Percentiles rank a stretch among this genome's conserved stretches.
phyloP scores from a whole-genome alignment of 2,329 filamentous ascomycete species.

The Gyromitra esculenta region DNA sequence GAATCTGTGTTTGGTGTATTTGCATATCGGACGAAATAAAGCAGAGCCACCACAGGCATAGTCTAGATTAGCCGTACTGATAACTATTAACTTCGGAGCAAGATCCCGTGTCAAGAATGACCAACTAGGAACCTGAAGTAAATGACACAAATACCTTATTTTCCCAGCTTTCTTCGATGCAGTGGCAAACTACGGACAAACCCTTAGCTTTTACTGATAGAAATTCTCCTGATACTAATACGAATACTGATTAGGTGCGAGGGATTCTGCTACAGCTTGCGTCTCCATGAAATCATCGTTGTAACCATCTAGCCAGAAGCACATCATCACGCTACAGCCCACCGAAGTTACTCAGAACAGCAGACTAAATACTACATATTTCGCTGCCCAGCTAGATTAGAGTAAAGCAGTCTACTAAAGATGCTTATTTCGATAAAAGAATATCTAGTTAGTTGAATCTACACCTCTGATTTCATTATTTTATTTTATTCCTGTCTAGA shows the following conservation, averaged over 20 bases:
- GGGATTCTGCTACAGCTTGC: background rate
- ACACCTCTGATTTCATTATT: background rate
- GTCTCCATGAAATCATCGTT: background rate
- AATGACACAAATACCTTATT: constrained; percentile 1
- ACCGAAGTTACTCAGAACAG: background rate
- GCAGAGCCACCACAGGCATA: background rate
- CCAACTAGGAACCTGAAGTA: background rate
- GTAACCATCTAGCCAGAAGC: background rate
- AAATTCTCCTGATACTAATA: constrained; percentile 7
- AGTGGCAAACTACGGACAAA: background rate
- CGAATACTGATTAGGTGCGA: background rate
- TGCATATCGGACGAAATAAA: background rate
- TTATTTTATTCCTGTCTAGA: background rate
- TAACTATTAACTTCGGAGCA: constrained; percentile 20
- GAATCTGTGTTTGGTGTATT: background rate
- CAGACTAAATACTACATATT: background rate
- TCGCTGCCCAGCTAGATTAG: background rate
- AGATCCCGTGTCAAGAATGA: background rate
- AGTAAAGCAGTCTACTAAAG: background rate
- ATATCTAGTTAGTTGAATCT: background rate
- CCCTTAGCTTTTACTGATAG: background rate
- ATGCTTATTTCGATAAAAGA: background rate
- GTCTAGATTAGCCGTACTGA: background rate
- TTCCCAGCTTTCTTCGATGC: background rate
- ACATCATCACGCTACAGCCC: background rate